phyloP scores from a whole-genome alignment of 164 flowering plant species.

The Liriodendron chinense region DNA sequence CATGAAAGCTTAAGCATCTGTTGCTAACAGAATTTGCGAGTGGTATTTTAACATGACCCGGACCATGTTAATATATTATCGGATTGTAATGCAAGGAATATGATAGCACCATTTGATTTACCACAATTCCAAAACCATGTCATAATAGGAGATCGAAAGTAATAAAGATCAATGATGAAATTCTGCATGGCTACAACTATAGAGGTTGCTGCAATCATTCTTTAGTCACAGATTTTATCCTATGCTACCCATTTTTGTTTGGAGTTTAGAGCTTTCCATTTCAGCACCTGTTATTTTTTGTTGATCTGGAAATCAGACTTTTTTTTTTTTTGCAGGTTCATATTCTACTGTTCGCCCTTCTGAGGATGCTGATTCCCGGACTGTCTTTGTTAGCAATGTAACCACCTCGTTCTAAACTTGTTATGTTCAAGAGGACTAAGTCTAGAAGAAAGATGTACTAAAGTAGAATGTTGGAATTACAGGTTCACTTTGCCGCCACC shows the following conservation, averaged over 20 bases:
- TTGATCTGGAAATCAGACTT: neutral
- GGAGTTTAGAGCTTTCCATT: neutral
- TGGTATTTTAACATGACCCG: neutral
- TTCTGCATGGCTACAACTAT: too few relatives aligned
- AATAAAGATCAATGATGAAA: too few relatives aligned
- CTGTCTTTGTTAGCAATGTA: conserved; percentile 90
- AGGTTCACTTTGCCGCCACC: conserved; percentile 98
- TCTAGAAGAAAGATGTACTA: neutral
- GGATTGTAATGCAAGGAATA: too few relatives aligned
- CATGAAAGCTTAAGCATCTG: too few relatives aligned
- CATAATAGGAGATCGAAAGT: too few relatives aligned
- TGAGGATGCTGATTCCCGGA: conserved; percentile 85
- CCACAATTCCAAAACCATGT: too few relatives aligned
- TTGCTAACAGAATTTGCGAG: too few relatives aligned
- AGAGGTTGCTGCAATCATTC: too few relatives aligned
- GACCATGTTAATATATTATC: neutral
- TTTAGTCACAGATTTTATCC: too few relatives aligned
- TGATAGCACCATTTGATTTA: too few relatives aligned
- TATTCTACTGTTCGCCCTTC: conserved; percentile 44
- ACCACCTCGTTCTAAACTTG: conserved; percentile 1
- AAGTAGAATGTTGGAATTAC: conserved; percentile 9
- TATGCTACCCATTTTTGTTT: neutral
- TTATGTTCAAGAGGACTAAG: neutral
- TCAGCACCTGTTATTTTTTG: neutral
- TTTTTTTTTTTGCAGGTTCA: conserved; percentile 43